Conservation (phyloP, 345 rosid genomes). For the Lepidium sativum region DNA sequence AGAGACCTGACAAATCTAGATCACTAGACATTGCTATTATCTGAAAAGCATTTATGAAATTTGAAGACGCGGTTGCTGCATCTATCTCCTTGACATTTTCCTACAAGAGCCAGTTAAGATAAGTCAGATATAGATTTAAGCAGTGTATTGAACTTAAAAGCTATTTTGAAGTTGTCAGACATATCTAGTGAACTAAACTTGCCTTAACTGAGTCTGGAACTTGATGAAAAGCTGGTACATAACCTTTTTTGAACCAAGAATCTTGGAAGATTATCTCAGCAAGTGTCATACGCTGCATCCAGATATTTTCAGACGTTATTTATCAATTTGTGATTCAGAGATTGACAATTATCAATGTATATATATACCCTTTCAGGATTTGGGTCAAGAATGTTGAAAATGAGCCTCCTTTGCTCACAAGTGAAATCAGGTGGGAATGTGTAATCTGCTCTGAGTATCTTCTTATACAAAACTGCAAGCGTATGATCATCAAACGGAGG, state of each 20-base stretch:
- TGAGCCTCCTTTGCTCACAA: constrained; percentile 45
- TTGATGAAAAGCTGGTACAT: constrained; percentile 46
- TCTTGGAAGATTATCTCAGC: constrained; percentile 61
- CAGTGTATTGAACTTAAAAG: not conserved
- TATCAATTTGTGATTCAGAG: not conserved
- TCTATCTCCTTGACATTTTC: constrained; percentile 36
- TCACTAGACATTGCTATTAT: constrained; percentile 92
- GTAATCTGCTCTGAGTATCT: constrained; percentile 71
- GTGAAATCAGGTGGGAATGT: constrained; percentile 55
- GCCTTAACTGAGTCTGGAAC: constrained; percentile 59
- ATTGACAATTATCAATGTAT: not conserved
- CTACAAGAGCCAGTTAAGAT: constrained; percentile 33
- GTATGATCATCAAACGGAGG: constrained; percentile 76
- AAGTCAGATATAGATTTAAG: not conserved
- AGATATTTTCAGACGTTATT: not conserved
- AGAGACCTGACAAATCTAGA: constrained; percentile 87
- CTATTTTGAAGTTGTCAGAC: not conserved
- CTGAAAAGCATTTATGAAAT: constrained; percentile 83
- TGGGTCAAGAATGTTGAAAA: constrained; percentile 68
- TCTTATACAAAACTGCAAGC: constrained; percentile 55
- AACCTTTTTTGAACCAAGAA: constrained; percentile 66
- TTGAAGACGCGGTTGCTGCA: constrained; percentile 39
- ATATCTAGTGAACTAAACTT: constrained; percentile 4
- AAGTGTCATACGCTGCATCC: constrained; percentile 52
- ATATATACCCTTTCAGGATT: constrained; percentile 44